Conservation (phyloP, 768 basidiomycete genomes). For the Suillus spraguei region DNA sequence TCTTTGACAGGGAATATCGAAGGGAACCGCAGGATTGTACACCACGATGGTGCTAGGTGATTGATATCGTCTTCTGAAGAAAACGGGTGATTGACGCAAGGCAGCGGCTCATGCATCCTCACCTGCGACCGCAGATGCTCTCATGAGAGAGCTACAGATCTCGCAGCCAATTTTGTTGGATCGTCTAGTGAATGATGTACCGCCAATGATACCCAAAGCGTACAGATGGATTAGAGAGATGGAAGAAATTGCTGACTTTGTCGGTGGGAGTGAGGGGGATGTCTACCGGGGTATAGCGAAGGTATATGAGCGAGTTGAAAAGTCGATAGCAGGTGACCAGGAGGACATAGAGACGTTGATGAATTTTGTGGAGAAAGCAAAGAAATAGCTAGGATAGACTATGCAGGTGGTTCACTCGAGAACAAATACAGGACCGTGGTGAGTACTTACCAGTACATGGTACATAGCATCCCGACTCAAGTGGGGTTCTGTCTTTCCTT, state of each 20-base stretch:
- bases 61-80: conserved; percentile 14
- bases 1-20: conserved; percentile 50
- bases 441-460: too few relatives aligned
- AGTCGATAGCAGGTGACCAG: conserved; percentile 39
- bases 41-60: conserved; percentile 59
- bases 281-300: conserved; percentile 51
- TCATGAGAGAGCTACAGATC: conserved; percentile 47
- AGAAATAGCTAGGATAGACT: conserved; percentile 20
- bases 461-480: too few relatives aligned
- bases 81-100: conserved; percentile 10
- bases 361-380: conserved; percentile 49
- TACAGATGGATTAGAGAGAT: conserved; percentile 67
- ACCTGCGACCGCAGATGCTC: conserved; percentile 60
- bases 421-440: too few relatives aligned
- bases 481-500: too few relatives aligned
- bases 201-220: conserved; percentile 60
- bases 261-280: conserved; percentile 45
- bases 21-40: conserved; percentile 53
- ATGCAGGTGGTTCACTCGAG: too few relatives aligned
- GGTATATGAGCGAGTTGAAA: conserved; percentile 46
- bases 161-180: conserved; percentile 50
- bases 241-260: conserved; percentile 62
- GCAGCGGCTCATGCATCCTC: conserved; percentile 58
- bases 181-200: conserved; percentile 41
- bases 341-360: conserved; percentile 43